Percentiles rank a stretch among this genome's conserved stretches.
Conservation (phyloP, 805 yeast species). For the Cyberlindnera americana region DNA sequence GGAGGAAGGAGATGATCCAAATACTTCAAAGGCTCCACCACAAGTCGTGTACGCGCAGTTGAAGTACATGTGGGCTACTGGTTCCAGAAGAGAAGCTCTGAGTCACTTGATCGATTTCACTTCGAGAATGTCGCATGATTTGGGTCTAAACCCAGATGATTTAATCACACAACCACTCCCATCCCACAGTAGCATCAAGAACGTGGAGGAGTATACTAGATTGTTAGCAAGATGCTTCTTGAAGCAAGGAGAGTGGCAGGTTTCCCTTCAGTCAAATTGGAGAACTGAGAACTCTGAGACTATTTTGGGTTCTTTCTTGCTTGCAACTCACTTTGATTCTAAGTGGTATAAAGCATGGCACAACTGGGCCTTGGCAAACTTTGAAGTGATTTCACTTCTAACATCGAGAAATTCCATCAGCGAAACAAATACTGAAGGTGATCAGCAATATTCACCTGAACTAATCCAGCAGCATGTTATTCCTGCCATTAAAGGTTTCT, state of each 20-base stretch:
- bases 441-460: conserved; percentile 39
- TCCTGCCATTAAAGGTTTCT: conserved; percentile 94
- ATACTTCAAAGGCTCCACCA: conserved; percentile 83
- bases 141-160: conserved; percentile 84
- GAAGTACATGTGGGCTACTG: conserved; percentile 96
- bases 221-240: conserved; percentile 89
- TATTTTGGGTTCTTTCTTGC: conserved; percentile 82
- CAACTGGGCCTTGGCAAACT: conserved; percentile 98
- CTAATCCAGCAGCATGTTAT: conserved; percentile 83
- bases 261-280: conserved; percentile 78
- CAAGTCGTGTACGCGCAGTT: conserved; percentile 96
- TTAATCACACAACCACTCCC: conserved; percentile 85
- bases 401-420: conserved; percentile 33
- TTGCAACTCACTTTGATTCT: conserved; percentile 92
- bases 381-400: conserved; percentile 80
- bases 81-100: conserved; percentile 82
- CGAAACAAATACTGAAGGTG: conserved; percentile 26
- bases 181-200: conserved; percentile 52
- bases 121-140: conserved; percentile 81
- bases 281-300: conserved; percentile 72
- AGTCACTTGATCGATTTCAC: conserved; percentile 86
- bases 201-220: conserved; percentile 77
- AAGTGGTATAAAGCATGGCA: conserved; percentile 99
- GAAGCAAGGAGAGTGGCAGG: conserved; percentile 99
- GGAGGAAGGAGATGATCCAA: conserved; percentile 60